A percentile compares a stretch with the other conserved stretches of the same genome.
phyloP scores from a whole-genome alignment of 1,139 yeast genomes.

The Zygoascus meyerae region DNA sequence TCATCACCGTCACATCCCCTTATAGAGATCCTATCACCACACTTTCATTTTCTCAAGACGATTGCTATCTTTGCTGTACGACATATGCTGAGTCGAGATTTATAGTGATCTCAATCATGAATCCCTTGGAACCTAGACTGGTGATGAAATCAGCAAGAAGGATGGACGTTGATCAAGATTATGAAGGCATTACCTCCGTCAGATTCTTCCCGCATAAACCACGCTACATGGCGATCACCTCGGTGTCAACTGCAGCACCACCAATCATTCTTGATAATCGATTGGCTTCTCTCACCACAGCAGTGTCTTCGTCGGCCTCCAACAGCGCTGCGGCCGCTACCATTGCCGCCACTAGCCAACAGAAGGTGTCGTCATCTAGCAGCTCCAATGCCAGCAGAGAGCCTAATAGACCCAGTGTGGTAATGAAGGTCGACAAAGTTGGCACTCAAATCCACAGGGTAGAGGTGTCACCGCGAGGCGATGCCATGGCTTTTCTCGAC shows the following conservation, averaged over 20 bases:
- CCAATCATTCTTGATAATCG: slow-evolving; percentile 58
- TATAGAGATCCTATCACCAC: slow-evolving; percentile 79
- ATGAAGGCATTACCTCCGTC: slow-evolving; percentile 86
- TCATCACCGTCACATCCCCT: slow-evolving; percentile 74
- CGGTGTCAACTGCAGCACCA: slow-evolving; percentile 51
- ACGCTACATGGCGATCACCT: slow-evolving; percentile 51
- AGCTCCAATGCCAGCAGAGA: slow-evolving; percentile 13
- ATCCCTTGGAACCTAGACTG: slow-evolving; percentile 62
- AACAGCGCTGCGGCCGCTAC: slow-evolving; percentile 4
- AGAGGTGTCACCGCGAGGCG: slow-evolving; percentile 79
- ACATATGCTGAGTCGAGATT: slow-evolving; percentile 79
- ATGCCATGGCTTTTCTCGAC: slow-evolving; percentile 74
- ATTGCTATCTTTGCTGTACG: slow-evolving; percentile 69
- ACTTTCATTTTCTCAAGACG: slow-evolving; percentile 63
- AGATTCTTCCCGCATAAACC: slow-evolving; percentile 57
- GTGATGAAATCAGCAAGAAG: slow-evolving; percentile 58
- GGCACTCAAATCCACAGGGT: slow-evolving; percentile 72
- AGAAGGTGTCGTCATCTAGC: slow-evolving; percentile 18
- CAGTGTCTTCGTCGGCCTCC: slow-evolving; percentile 1
- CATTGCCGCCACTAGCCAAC: slow-evolving; percentile 10
- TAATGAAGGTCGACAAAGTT: slow-evolving; percentile 65
- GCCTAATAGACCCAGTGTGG: slow-evolving; percentile 48
- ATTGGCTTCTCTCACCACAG: slow-evolving; percentile 31
- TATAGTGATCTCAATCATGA: slow-evolving; percentile 63
- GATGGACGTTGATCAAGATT: slow-evolving; percentile 59